phyloP scores from a whole-genome alignment of 1,139 yeast species.

The Arxiozyma heterogenica region DNA sequence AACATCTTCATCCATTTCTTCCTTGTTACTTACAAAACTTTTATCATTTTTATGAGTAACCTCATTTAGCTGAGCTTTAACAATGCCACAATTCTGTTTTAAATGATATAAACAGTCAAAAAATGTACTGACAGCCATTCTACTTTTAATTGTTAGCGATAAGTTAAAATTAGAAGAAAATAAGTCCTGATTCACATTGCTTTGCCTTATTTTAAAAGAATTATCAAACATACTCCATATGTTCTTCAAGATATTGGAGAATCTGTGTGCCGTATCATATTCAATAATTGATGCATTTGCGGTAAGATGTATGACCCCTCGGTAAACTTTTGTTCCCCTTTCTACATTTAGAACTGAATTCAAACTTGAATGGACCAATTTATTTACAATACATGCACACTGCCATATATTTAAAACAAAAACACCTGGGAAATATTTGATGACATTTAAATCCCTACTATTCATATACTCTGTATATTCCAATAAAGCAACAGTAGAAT shows the following conservation, averaged over 20 bases:
- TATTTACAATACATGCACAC: constrained; percentile 75
- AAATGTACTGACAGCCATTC: constrained; percentile 88
- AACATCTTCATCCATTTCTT: constrained; percentile 61
- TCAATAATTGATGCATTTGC: constrained; percentile 75
- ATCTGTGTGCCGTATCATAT: constrained; percentile 86
- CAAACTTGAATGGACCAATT: constrained; percentile 66
- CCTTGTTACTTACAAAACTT: constrained; percentile 25
- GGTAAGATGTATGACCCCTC: constrained; percentile 59
- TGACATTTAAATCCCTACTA: constrained; percentile 50
- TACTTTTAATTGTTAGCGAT: constrained; percentile 55
- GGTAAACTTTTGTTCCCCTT: constrained; percentile 64
- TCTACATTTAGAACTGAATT: constrained; percentile 57
- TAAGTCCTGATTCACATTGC: constrained; percentile 4
- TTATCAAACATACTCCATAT: constrained; percentile 74
- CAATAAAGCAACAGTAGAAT: constrained; percentile 65
- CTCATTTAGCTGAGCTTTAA: constrained; percentile 37
- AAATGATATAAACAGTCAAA: constrained; percentile 81
- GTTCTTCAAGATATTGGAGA: constrained; percentile 87
- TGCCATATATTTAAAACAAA: constrained; percentile 82
- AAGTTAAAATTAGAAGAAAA: constrained; percentile 21
- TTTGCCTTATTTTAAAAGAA: constrained; percentile 31
- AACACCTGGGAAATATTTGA: constrained; percentile 75
- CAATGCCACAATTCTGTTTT: constrained; percentile 83
- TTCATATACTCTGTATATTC: constrained; percentile 59
- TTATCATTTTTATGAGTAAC: constrained; percentile 16